Evolutionary conservation across 352 stramenopile genomes (phyloP), one percentile per base, ranked within the genome.

Genomic region (Pythium diclinum): DNA sequence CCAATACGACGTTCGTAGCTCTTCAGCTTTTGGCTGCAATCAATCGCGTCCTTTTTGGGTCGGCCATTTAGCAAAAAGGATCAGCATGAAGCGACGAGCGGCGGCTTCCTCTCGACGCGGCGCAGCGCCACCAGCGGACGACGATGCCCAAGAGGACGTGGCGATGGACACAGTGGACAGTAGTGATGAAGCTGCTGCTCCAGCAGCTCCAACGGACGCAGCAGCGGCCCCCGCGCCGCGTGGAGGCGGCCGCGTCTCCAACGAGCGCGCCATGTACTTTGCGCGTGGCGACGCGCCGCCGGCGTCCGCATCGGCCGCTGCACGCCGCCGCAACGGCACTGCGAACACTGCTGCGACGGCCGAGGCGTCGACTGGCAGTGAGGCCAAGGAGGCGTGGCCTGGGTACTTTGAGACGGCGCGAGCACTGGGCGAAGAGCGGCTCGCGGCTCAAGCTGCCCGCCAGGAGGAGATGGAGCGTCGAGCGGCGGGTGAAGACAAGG

Each of bases 361-460:
- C 28, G 44, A 19, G 1, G 53, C 32, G 13, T 34, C 40, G 0
- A 55, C 28, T 6, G 47, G 30, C 17, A 59, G 17, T 6, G 59
- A 66, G 5, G 25, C 44, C 23, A 61, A 68, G 19, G 47, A 68
- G 38, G 61, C 82, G 16, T 94, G 83, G 83, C 85, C 85, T 3
- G 85, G 85, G n/a, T 92, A 92, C 72, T 92, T 85, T 53, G 67
- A 76, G 16, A 94, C 85, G 0, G 82, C 80, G 14, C 74, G 78
- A 19, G 77, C 80, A 51, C 73, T 94, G 33, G 59, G 67, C 19
- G 76, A 91, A 54, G 83, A 90, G 42, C 83, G 85, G 0, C 59
- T 78, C 46, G 83, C 81, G 0, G 85, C 85, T 6, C 81, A 89
- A 58, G 75, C 69, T 0, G 80, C 78, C 32, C 80, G 85, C 0